phyloP scores from a whole-genome alignment of 2,329 filamentous ascomycete species.

The Zymoseptoria pseudotritici region DNA sequence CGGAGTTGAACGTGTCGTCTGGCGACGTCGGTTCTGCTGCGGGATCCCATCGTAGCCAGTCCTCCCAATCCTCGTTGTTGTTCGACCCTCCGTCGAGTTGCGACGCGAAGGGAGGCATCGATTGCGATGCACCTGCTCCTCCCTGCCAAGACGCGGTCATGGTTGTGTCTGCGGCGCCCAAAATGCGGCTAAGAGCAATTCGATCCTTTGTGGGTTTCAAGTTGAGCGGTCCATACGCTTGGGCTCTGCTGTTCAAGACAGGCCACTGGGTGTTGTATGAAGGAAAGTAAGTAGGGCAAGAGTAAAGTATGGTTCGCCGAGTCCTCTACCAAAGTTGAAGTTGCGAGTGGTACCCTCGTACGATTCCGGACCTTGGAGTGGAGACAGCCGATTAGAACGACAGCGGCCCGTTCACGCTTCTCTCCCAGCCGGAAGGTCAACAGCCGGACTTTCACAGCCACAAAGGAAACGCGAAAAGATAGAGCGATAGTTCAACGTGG shows the following conservation, averaged over 20 bases:
- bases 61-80: slow-evolving; percentile 35
- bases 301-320: not conserved
- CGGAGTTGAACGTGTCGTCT: slow-evolving; percentile 28
- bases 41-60: slow-evolving; percentile 44
- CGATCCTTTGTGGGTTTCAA: not conserved
- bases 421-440: not conserved
- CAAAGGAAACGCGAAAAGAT: not conserved
- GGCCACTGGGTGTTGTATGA: not conserved
- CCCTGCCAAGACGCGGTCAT: slow-evolving; percentile 18
- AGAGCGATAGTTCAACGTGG: not conserved
- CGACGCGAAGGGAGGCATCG: slow-evolving; percentile 9
- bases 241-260: not conserved
- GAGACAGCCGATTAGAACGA: not conserved
- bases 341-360: no score
- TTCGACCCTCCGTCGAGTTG: slow-evolving; percentile 8
- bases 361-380: not conserved
- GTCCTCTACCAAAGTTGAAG: no score
- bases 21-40: slow-evolving; percentile 29
- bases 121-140: slow-evolving; percentile 7
- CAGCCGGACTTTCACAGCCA: not conserved
- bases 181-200: not conserved
- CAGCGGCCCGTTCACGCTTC: not conserved
- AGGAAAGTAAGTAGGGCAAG: not conserved
- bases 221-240: not conserved
- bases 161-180: not conserved